Evolutionary conservation across 1,139 yeast genomes (phyloP).

Genomic region (Protomyces gravidus): DNA sequence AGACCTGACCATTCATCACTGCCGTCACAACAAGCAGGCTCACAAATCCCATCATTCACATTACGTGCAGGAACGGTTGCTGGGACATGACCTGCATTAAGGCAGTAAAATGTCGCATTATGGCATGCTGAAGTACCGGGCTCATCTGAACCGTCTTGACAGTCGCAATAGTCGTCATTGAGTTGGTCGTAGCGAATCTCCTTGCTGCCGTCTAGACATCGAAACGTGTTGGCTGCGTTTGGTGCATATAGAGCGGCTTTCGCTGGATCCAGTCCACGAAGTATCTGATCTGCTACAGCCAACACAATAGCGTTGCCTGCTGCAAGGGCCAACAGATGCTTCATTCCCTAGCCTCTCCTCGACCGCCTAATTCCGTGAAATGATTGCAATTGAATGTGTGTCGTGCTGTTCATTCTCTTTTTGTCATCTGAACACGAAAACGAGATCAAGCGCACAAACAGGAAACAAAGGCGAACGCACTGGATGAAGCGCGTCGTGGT

Average conservation of each 20-base stretch:
- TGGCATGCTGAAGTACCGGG: slow-evolving; percentile 90
- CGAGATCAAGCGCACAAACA: no score
- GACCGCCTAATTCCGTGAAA: no score
- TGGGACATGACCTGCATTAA: slow-evolving; percentile 60
- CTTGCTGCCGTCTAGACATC: slow-evolving; percentile 28
- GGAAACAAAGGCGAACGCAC: no score
- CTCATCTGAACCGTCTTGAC: slow-evolving; percentile 97
- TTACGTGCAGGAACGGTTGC: slow-evolving; percentile 44
- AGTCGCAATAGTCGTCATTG: slow-evolving; percentile 79
- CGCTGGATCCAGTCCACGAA: slow-evolving; percentile 16
- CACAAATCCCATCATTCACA: slow-evolving; percentile 86
- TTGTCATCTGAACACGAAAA: neutral
- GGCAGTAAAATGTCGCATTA: slow-evolving; percentile 63
- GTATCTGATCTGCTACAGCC: neutral
- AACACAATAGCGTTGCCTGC: neutral
- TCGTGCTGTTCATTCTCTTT: no score
- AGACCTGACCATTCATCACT: slow-evolving; percentile 63
- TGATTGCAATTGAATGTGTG: no score
- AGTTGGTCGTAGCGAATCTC: slow-evolving; percentile 24
- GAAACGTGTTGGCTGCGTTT: neutral
- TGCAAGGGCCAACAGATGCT: neutral
- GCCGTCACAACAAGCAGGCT: slow-evolving; percentile 89
- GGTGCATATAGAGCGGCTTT: slow-evolving; percentile 13
- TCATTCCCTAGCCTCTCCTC: no score
- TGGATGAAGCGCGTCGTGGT: slow-evolving; percentile 63